A percentile compares a stretch with the other conserved stretches of the same genome.
Evolutionary conservation across 1,284 basidiomycete genomes (phyloP).

Genomic region (Trametes hirsuta): DNA sequence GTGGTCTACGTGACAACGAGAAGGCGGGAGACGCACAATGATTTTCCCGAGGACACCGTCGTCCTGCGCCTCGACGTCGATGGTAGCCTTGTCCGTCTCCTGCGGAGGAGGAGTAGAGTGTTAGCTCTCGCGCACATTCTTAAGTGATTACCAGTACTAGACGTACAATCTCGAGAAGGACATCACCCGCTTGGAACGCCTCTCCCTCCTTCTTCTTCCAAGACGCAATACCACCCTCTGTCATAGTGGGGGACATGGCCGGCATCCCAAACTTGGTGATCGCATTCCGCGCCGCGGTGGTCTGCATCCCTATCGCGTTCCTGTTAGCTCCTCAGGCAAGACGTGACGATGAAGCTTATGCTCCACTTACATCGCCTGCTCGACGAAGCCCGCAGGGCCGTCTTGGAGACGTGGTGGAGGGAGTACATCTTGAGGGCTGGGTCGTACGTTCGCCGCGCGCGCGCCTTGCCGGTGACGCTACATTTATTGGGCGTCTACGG

Average conservation of each 20-base stretch:
- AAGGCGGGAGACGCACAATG: slow-evolving; percentile 54
- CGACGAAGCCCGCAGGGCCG: slow-evolving; percentile 19
- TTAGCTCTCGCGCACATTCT: neutral
- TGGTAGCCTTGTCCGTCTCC: slow-evolving; percentile 99
- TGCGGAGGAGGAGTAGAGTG: slow-evolving; percentile 36
- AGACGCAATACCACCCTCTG: slow-evolving; percentile 89
- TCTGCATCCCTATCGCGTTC: slow-evolving; percentile 56
- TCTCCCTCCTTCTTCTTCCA: slow-evolving; percentile 97
- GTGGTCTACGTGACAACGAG: neutral
- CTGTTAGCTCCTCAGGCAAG: neutral
- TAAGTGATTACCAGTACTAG: neutral
- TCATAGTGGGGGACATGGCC: slow-evolving; percentile 99
- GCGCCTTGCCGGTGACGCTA: slow-evolving; percentile 2
- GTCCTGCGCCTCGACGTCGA: slow-evolving; percentile 99
- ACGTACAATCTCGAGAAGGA: slow-evolving; percentile 91
- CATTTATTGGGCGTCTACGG: slow-evolving; percentile 8
- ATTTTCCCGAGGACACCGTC: slow-evolving; percentile 96
- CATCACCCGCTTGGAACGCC: slow-evolving; percentile 83
- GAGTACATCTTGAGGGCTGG: slow-evolving; percentile 23
- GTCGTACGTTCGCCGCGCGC: slow-evolving; percentile 17
- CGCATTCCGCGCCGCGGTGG: slow-evolving; percentile 55
- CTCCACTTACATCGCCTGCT: slow-evolving; percentile 25
- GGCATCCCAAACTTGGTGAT: slow-evolving; percentile 83
- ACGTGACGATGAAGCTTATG: neutral
- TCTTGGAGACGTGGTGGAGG: slow-evolving; percentile 26